Evolutionary conservation across 2,329 filamentous ascomycete genomes (phyloP).

Genomic region (Rachicladosporium sp.): DNA sequence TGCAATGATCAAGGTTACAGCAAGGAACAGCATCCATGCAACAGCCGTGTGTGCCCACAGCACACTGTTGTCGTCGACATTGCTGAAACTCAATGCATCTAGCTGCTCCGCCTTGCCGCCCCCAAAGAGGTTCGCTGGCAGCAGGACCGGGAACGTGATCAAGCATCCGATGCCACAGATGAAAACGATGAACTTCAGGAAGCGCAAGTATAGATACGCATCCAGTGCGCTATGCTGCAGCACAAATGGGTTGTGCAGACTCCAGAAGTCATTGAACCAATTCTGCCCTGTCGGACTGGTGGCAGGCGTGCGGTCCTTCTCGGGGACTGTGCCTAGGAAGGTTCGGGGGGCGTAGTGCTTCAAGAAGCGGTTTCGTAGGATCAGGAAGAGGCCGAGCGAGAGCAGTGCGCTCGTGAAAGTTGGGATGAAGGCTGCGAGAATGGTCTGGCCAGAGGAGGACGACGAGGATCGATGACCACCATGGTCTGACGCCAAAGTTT

Average conservation of each 20-base stretch:
- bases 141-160: constrained; percentile 35
- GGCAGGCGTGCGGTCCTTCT: constrained; percentile 21
- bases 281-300: constrained; percentile 12
- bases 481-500: constrained; percentile 5
- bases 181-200: constrained; percentile 32
- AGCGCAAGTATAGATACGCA: constrained; percentile 36
- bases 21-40: constrained; percentile 30
- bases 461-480: constrained; percentile 15
- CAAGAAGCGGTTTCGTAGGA: constrained; percentile 18
- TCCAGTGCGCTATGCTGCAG: constrained; percentile 38
- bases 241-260: constrained; percentile 32
- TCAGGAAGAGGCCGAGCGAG: constrained; percentile 18
- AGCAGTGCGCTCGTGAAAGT: constrained; percentile 18
- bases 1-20: constrained; percentile 31
- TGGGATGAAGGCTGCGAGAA: constrained; percentile 22
- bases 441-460: constrained; percentile 19
- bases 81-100: constrained; percentile 24
- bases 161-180: constrained; percentile 31
- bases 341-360: constrained; percentile 23
- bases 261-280: constrained; percentile 39
- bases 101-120: constrained; percentile 21
- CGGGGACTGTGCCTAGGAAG: constrained; percentile 20
- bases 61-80: constrained; percentile 29
- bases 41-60: constrained; percentile 34
- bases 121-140: constrained; percentile 34